Conservation (phyloP, 441 rosid species). For the Adansonia grandidieri region DNA sequence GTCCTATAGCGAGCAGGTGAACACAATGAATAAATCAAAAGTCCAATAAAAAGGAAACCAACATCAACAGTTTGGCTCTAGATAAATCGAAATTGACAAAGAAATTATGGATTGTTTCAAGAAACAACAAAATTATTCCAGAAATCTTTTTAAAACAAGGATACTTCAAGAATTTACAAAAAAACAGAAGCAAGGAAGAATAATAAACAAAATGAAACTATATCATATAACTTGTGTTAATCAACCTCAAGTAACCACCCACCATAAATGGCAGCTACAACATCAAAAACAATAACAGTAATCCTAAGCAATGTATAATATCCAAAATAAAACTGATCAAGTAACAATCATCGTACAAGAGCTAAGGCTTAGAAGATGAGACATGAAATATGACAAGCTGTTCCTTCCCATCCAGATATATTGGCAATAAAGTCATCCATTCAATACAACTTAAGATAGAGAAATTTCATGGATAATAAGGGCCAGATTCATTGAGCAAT, state of each 20-base stretch:
- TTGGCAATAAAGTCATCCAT: slow-evolving; percentile 17
- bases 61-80: not conserved
- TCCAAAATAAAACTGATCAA: slow-evolving; percentile 22
- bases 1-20: slow-evolving; percentile 16
- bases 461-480: slow-evolving; percentile 10
- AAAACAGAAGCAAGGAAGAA: not conserved
- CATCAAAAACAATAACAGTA: slow-evolving; percentile 14
- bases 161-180: slow-evolving; percentile 6
- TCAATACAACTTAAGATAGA: not conserved
- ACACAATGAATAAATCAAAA: not conserved
- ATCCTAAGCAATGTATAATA: not conserved
- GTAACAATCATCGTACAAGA: slow-evolving; percentile 27
- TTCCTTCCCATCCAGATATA: slow-evolving; percentile 27
- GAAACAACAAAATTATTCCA: not conserved
- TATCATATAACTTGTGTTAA: not conserved
- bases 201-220: not conserved
- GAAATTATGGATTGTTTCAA: not conserved
- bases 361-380: slow-evolving; percentile 26
- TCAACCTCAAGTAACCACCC: slow-evolving; percentile 14
- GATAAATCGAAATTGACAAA: slow-evolving; percentile 3
- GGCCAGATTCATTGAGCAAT: slow-evolving; percentile 19
- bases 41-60: not conserved
- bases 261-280: not conserved
- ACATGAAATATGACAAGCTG: slow-evolving; percentile 33
- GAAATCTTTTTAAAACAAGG: slow-evolving; percentile 5